Evolutionary conservation across 805 yeast genomes (phyloP).

Genomic region (Pichia pseudocactophila): DNA sequence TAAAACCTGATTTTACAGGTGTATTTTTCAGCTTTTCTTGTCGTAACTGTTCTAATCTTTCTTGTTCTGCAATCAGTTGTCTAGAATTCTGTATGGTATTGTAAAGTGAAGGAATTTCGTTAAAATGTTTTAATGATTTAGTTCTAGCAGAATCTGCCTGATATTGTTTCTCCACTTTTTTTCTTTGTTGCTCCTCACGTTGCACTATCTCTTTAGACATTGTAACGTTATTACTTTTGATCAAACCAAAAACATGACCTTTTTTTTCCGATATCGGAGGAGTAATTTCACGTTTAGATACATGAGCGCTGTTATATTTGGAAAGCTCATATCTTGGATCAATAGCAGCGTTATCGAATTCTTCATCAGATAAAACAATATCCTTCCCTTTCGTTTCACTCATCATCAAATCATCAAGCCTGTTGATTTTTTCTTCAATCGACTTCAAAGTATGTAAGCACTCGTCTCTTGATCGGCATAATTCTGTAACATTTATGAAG

Average conservation of each 20-base stretch:
- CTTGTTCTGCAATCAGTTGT: neutral
- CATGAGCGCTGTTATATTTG: neutral
- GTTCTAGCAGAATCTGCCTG: no score
- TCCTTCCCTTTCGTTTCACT: conserved; percentile 1
- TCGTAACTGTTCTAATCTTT: neutral
- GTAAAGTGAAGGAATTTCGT: no score
- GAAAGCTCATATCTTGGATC: conserved; percentile 6
- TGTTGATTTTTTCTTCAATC: neutral
- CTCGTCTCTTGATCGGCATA: neutral
- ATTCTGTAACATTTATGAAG: neutral
- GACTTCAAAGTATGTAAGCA: neutral
- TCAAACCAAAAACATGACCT: conserved; percentile 1
- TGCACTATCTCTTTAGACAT: neutral
- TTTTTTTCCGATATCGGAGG: neutral
- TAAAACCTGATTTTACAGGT: conserved; percentile 1
- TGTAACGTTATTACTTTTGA: neutral
- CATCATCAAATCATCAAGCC: neutral
- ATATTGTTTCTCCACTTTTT: neutral
- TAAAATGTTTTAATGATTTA: no score
- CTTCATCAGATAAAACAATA: conserved; percentile 6
- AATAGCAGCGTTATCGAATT: conserved; percentile 5
- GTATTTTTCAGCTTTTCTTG: neutral
- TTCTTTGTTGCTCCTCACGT: conserved; percentile 2
- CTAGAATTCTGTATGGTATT: neutral
- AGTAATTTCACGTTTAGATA: neutral